Evolutionary conservation across 2,329 filamentous ascomycete genomes (phyloP).

Genomic region (Verticillium isaacii): DNA sequence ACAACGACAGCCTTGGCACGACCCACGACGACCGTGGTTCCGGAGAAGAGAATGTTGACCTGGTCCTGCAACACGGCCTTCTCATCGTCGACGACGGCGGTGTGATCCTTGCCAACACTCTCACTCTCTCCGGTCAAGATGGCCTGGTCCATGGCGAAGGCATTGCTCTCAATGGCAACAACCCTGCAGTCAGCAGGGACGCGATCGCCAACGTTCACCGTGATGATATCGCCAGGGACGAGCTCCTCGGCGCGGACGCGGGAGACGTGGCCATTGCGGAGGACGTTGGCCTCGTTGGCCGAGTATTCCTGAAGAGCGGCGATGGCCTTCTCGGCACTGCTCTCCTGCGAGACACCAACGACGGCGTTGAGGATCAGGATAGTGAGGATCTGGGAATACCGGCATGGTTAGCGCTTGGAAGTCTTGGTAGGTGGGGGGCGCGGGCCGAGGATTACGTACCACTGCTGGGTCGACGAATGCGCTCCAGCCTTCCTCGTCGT

Average conservation of each 20-base stretch:
- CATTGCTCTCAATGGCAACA: constrained; percentile 90
- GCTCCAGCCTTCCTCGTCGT: constrained; percentile 90
- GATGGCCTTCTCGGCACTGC: constrained; percentile 96
- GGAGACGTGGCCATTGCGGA: constrained; percentile 76
- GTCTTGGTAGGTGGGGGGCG: not conserved
- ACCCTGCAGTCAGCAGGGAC: constrained; percentile 93
- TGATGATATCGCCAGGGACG: constrained; percentile 89
- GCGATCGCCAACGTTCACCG: constrained; percentile 83
- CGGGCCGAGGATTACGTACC: constrained; percentile 52
- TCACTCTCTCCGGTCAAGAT: constrained; percentile 97
- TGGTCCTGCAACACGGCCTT: constrained; percentile 96
- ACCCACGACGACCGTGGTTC: constrained; percentile 93
- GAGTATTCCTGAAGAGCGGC: constrained; percentile 98
- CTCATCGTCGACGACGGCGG: constrained; percentile 62
- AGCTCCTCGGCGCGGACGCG: constrained; percentile 94
- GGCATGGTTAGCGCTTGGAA: constrained; percentile 3
- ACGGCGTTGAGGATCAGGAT: constrained; percentile 96
- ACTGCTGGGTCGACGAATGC: constrained; percentile 96
- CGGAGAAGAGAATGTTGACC: constrained; percentile 96
- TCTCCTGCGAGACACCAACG: constrained; percentile 97
- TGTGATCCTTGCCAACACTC: constrained; percentile 82
- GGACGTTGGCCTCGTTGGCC: constrained; percentile 91
- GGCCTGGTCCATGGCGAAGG: constrained; percentile 93
- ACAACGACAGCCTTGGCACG: constrained; percentile 89
- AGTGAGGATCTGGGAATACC: constrained; percentile 70